These are phyloP conservation scores for Letharia columbiana DNA, from an alignment of 495 filamentous ascomycete genomes.

Conservation along the genomic window DNA sequence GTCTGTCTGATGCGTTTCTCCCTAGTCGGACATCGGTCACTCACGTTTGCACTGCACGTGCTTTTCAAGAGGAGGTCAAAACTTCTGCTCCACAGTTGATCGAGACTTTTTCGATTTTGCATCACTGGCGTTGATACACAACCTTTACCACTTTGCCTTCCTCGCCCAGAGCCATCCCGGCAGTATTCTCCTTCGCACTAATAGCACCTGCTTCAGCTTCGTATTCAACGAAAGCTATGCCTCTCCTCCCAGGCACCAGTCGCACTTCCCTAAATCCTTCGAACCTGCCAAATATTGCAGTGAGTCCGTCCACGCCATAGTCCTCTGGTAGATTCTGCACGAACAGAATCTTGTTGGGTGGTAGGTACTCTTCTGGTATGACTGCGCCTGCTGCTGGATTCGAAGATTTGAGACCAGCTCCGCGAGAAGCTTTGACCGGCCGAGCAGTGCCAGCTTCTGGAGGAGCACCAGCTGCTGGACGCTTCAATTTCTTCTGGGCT, in stretches of 20 bases:
- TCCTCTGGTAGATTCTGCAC: conserved; percentile 86
- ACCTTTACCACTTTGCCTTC: conserved; percentile 64
- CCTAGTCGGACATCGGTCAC: background rate
- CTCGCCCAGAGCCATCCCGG: conserved; percentile 76
- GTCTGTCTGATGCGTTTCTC: background rate
- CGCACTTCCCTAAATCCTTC: conserved; percentile 93
- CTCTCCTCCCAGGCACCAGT: conserved; percentile 73
- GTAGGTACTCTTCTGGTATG: conserved; percentile 93
- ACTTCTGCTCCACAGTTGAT: background rate
- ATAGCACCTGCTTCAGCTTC: conserved; percentile 84
- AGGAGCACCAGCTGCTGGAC: conserved; percentile 47
- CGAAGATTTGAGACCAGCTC: conserved; percentile 74
- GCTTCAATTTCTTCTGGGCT: conserved; percentile 74
- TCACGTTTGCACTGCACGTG: background rate
- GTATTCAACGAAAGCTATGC: conserved; percentile 96
- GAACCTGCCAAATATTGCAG: conserved; percentile 75
- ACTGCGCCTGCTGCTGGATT: conserved; percentile 59
- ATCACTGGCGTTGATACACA: conserved; percentile 82
- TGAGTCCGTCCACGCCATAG: conserved; percentile 69
- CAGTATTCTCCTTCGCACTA: conserved; percentile 87
- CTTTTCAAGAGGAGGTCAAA: background rate
- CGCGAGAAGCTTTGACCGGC: conserved; percentile 63
- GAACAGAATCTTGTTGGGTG: conserved; percentile 97
- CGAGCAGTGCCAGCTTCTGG: conserved; percentile 46
- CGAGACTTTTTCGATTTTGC: background rate